Evolutionary conservation across 768 basidiomycete genomes (phyloP).

Genomic region (Boletellus ananiceps): DNA sequence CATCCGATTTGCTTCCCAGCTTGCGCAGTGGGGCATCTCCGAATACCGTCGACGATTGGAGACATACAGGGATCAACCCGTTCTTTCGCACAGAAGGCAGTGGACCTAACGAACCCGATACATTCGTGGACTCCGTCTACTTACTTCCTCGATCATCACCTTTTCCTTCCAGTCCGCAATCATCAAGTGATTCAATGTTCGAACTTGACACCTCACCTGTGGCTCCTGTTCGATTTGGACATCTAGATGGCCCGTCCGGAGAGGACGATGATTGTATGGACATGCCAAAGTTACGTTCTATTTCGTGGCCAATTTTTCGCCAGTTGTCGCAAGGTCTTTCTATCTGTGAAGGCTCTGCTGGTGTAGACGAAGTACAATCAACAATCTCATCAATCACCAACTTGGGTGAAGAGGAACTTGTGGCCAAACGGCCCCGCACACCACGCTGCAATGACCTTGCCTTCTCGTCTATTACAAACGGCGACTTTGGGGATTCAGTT

Average conservation of each 20-base stretch:
- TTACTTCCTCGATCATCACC: constrained; percentile 25
- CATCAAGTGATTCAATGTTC: constrained; percentile 15
- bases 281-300: neutral
- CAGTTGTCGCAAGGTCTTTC: neutral
- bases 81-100: neutral
- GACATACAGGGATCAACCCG: neutral
- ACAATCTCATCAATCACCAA: neutral
- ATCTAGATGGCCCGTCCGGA: neutral
- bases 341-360: neutral
- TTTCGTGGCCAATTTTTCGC: neutral
- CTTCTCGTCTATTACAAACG: neutral
- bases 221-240: neutral
- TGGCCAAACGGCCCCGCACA: neutral
- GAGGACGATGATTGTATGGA: neutral
- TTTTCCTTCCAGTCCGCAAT: constrained; percentile 11
- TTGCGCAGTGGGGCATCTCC: neutral
- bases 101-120: neutral
- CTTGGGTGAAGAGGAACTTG: neutral
- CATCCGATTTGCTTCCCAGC: neutral
- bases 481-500: neutral
- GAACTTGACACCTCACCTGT: constrained; percentile 23
- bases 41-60: constrained; percentile 3
- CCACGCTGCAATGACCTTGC: neutral
- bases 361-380: neutral
- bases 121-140: neutral